Evolutionary conservation across 2,329 filamentous ascomycete species (phyloP).

Genomic region (Colletotrichum melonis): DNA sequence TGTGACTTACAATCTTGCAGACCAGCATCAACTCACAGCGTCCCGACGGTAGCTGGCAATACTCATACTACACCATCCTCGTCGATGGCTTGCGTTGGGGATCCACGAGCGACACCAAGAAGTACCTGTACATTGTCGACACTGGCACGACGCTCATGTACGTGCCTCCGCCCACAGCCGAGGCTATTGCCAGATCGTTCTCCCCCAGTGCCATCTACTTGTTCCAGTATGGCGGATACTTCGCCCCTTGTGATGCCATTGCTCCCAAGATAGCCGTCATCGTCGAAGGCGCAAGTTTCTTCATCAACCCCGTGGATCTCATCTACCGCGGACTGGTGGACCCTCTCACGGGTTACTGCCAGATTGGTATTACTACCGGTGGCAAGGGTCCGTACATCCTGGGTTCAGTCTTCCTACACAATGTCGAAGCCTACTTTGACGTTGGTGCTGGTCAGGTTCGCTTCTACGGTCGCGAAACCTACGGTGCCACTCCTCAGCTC

Average conservation of each 20-base stretch:
- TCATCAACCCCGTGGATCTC: constrained; percentile 60
- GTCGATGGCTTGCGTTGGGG: constrained; percentile 60
- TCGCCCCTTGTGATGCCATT: constrained; percentile 59
- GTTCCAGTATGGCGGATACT: constrained; percentile 60
- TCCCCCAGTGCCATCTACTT: constrained; percentile 58
- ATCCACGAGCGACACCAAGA: constrained; percentile 52
- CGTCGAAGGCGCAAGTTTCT: constrained; percentile 56
- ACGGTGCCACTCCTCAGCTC: constrained; percentile 27
- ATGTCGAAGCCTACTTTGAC: constrained; percentile 61
- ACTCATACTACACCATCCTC: constrained; percentile 65
- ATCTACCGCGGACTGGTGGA: constrained; percentile 57
- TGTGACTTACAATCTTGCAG: constrained; percentile 43
- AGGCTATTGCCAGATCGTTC: constrained; percentile 59
- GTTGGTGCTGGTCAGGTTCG: constrained; percentile 58
- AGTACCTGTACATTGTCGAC: constrained; percentile 63
- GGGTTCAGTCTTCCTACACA: constrained; percentile 63
- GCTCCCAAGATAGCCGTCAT: constrained; percentile 58
- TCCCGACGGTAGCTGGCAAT: constrained; percentile 53
- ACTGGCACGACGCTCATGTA: constrained; percentile 64
- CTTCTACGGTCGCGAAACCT: constrained; percentile 48
- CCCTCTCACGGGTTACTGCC: constrained; percentile 58
- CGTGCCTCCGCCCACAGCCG: constrained; percentile 60
- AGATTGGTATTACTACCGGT: constrained; percentile 58
- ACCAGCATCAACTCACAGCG: constrained; percentile 53
- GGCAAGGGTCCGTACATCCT: constrained; percentile 60